A percentile compares a stretch with the other conserved stretches of the same genome.
These are phyloP conservation scores for Aspergillus kassunensis DNA, from an alignment of 495 filamentous ascomycete genomes.

Conservation along the genomic window DNA sequence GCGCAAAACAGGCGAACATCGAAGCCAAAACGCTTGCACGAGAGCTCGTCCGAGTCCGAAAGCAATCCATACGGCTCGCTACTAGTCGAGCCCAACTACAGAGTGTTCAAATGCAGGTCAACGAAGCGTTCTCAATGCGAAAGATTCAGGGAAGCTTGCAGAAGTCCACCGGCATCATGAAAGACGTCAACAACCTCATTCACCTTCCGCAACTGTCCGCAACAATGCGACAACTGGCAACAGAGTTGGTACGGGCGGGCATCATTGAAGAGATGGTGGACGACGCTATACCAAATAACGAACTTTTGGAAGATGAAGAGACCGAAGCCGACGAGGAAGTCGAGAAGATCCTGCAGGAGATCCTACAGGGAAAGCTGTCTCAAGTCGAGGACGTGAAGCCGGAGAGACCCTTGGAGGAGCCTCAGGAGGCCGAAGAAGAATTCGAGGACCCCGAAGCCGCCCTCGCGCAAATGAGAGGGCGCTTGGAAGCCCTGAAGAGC, in stretches of 20 bases:
- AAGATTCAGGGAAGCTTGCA: constrained; percentile 94
- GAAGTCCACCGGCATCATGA: constrained; percentile 89
- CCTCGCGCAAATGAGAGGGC: constrained; percentile 87
- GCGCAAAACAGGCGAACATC: constrained; percentile 66
- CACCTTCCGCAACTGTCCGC: constrained; percentile 79
- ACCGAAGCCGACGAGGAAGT: constrained; percentile 89
- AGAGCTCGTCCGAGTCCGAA: constrained; percentile 80
- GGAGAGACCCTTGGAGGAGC: constrained; percentile 54
- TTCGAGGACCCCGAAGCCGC: constrained; percentile 83
- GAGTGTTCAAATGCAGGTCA: constrained; percentile 96
- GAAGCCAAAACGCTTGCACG: constrained; percentile 84
- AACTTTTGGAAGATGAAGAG: constrained; percentile 71
- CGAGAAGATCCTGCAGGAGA: constrained; percentile 86
- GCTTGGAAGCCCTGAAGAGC: constrained; percentile 88
- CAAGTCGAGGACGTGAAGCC: constrained; percentile 56
- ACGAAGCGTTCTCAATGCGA: constrained; percentile 90
- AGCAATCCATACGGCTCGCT: constrained; percentile 64
- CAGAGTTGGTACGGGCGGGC: constrained; percentile 87
- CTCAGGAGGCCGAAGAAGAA: constrained; percentile 58
- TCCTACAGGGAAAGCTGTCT: constrained; percentile 75
- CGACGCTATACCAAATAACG: constrained; percentile 73
- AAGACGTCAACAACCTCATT: constrained; percentile 86
- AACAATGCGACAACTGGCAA: constrained; percentile 85
- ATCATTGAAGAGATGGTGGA: constrained; percentile 98
- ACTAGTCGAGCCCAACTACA: constrained; percentile 89